phyloP scores from a whole-genome alignment of 495 filamentous ascomycete species.

The Coniosporium apollinis region DNA sequence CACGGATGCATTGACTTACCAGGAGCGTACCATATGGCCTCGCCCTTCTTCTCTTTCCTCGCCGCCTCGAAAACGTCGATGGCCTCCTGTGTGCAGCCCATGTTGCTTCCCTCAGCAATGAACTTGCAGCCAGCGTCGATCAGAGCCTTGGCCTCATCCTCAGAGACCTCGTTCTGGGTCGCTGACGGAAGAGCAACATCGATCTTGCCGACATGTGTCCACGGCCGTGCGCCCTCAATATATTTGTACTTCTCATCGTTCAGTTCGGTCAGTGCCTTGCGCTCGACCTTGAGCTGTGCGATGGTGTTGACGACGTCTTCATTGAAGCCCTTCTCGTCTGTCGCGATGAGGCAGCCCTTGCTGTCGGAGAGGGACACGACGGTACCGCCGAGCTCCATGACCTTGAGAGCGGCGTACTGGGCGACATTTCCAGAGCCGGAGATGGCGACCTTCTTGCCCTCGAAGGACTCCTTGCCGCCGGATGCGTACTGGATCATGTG shows the following conservation, averaged over 20 bases:
- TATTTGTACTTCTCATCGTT: constrained; percentile 64
- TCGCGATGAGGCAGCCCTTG: constrained; percentile 64
- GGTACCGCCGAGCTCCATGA: constrained; percentile 84
- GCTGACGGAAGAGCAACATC: constrained; percentile 86
- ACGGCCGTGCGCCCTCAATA: constrained; percentile 75
- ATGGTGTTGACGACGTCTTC: constrained; percentile 62
- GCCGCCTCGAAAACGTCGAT: constrained; percentile 84
- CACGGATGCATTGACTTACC: constrained; percentile 32
- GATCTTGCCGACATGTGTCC: constrained; percentile 72
- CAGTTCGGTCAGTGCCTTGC: constrained; percentile 58
- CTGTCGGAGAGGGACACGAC: constrained; percentile 91
- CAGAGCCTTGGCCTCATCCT: constrained; percentile 72
- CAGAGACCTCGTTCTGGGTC: constrained; percentile 92
- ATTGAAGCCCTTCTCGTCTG: constrained; percentile 47
- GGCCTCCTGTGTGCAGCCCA: constrained; percentile 93
- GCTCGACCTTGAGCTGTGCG: constrained; percentile 69
- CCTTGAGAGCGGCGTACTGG: constrained; percentile 94
- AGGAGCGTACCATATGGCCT: constrained; percentile 87
- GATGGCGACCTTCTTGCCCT: constrained; percentile 86
- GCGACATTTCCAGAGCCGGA: constrained; percentile 97
- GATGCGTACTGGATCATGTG: constrained; percentile 88
- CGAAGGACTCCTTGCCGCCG: constrained; percentile 65
- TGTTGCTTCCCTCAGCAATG: constrained; percentile 95
- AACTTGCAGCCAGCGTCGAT: constrained; percentile 63
- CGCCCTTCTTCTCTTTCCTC: constrained; percentile 50